phyloP scores from a whole-genome alignment of 1,284 basidiomycete genomes.

The Fomitopsis pinicola region DNA sequence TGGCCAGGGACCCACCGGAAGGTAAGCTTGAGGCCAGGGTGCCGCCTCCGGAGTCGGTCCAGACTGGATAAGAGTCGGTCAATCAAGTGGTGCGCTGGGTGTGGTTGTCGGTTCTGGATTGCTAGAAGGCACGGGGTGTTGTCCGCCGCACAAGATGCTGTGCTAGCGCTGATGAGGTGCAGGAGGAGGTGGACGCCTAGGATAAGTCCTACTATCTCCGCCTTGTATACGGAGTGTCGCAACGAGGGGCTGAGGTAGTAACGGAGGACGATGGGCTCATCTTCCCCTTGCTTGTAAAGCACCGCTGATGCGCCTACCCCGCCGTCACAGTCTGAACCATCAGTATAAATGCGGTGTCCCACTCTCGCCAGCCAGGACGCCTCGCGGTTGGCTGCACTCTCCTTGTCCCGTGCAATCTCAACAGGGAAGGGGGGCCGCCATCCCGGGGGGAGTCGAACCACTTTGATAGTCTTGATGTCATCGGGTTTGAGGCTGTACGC shows the following conservation, averaged over 20 bases:
- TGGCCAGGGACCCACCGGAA: constrained; percentile 17
- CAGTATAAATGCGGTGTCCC: constrained; percentile 12
- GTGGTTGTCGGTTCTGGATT: background rate
- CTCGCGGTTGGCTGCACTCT: constrained; percentile 4
- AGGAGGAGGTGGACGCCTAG: constrained; percentile 8
- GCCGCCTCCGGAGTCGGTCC: background rate
- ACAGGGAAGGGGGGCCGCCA: constrained; percentile 6
- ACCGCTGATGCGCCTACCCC: constrained; percentile 9
- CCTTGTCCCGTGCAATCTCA: constrained; percentile 3
- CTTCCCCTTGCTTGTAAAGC: constrained; percentile 1
- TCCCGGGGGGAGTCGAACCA: constrained; percentile 9
- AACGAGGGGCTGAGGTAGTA: constrained; percentile 19
- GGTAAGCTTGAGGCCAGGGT: constrained; percentile 8
- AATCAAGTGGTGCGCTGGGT: constrained; percentile 9
- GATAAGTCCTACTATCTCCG: constrained; percentile 22
- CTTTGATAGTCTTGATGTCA: constrained; percentile 12
- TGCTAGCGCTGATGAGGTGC: background rate
- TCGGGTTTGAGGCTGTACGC: constrained; percentile 8
- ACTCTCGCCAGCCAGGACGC: background rate
- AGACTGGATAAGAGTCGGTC: constrained; percentile 3
- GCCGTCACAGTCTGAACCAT: background rate
- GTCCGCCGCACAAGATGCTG: constrained; percentile 9
- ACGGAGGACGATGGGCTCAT: constrained; percentile 5
- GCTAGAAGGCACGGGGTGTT: constrained; percentile 9
- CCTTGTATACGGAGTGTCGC: constrained; percentile 29